Percentiles rank a stretch among this genome's conserved stretches.
phyloP scores from a whole-genome alignment of 2,329 filamentous ascomycete genomes.

The Pseudogymnoascus sp. region DNA sequence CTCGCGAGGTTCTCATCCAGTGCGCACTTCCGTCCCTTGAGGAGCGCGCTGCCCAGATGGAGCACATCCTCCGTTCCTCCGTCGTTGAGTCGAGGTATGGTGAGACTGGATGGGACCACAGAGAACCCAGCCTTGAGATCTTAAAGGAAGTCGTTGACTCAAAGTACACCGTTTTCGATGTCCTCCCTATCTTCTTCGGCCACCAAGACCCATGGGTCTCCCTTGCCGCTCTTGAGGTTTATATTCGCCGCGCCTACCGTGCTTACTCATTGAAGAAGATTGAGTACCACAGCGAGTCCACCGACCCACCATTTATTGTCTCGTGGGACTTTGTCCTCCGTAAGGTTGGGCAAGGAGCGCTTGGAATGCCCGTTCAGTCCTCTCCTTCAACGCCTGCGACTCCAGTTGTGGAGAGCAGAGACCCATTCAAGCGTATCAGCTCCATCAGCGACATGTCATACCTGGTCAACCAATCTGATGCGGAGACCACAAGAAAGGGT shows the following conservation, averaged over 20 bases:
- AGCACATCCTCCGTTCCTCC: constrained; percentile 92
- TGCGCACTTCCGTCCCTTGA: constrained; percentile 93
- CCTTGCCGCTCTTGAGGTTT: constrained; percentile 87
- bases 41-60: constrained; percentile 93
- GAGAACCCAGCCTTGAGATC: constrained; percentile 80
- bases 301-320: constrained; percentile 68
- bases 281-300: constrained; percentile 67
- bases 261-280: constrained; percentile 87
- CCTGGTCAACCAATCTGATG: constrained; percentile 59
- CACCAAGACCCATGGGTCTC: constrained; percentile 93
- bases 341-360: constrained; percentile 87
- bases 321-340: constrained; percentile 95
- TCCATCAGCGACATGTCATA: constrained; percentile 98
- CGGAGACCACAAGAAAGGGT: constrained; percentile 78
- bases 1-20: constrained; percentile 93
- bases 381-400: constrained; percentile 79
- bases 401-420: constrained; percentile 49
- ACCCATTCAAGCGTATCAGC: constrained; percentile 71
- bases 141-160: constrained; percentile 98
- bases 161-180: constrained; percentile 96
- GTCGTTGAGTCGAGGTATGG: constrained; percentile 96
- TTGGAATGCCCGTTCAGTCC: constrained; percentile 71
- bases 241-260: constrained; percentile 92
- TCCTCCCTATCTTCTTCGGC: constrained; percentile 88
- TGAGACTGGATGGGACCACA: constrained; percentile 93